Evolutionary conservation across 768 basidiomycete species (phyloP), one percentile per base, ranked within the genome.

Genomic region (Ephemerocybe angulata): DNA sequence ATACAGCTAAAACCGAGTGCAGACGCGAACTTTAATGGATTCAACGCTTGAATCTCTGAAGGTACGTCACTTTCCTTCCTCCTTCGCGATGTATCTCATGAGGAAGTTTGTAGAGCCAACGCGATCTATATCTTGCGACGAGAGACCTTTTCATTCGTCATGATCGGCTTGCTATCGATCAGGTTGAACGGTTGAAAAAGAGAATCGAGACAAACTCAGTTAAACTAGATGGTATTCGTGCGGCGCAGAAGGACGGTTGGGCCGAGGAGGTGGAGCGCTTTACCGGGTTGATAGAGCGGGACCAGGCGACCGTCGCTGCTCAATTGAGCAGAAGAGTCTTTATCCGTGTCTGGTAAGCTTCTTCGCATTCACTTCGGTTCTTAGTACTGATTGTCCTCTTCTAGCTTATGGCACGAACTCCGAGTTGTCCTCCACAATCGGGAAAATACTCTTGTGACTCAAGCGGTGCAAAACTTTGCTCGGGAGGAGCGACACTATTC

Each of bases 321-420:
- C 81, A 87, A 53, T 75, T 97, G 38, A 84, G 81, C 55, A 74
- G 96, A 50, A 77, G 96, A 19, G 84, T 94, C 10, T 97, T 94
- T 65, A 87, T 96, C 55, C 85, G 90, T 51, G 87, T 88, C 53
- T 90, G 86, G 91, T 93, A 63, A 63, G 84, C n/a, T n/a, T n/a
- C n/a, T 67, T 35, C 8, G 33, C 33, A 35, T 35, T 35, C 33
- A 35, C 38, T 35, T 42, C 56, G 56, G 62, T 31, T 56, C 2
- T 58, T 52, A 40, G 48, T 44, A 51, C 30, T 8, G 44, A 50
- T 43, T 35, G n/a, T 52, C 17, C 12, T 30, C 30, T 52, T 30
- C 28, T 61, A 93, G 94, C 60, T 83, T 97, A 81, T 98, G 94
- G 93, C 90, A 96, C 63, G 94, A 98, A 68, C 77, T 96, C n/a